Conservation (phyloP, 208 protist genomes). For the Histomonas meleagridis region DNA sequence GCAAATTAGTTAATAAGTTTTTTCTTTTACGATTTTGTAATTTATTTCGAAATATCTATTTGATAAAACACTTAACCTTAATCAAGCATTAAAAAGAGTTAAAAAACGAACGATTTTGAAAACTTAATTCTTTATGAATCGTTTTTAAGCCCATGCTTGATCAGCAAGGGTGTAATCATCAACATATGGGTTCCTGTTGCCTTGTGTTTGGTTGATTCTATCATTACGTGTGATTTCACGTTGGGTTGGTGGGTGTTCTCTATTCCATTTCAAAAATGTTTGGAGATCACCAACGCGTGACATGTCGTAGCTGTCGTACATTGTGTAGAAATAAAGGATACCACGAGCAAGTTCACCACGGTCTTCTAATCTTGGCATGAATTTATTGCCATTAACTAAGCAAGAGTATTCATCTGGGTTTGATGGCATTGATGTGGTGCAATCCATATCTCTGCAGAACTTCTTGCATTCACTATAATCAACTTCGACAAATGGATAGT, state of each 20-base stretch:
- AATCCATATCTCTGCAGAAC: neutral
- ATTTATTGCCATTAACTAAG: neutral
- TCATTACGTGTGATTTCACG: neutral
- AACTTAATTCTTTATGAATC: no score
- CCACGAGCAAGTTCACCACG: neutral
- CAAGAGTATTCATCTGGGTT: neutral
- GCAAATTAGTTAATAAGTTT: no score
- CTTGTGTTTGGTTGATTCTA: neutral
- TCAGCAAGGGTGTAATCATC: neutral
- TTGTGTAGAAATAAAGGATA: constrained; percentile 6
- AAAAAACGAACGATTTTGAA: no score
- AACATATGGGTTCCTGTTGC: constrained; percentile 26
- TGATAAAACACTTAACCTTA: no score
- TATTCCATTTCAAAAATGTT: neutral
- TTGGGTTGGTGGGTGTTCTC: neutral
- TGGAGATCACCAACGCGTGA: neutral
- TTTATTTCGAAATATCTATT: no score
- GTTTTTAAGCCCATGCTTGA: no score
- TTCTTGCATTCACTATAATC: neutral
- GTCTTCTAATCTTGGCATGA: neutral
- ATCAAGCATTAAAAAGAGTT: no score
- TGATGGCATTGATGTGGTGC: neutral
- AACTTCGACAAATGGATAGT: neutral
- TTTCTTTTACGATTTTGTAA: no score
- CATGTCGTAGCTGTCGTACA: neutral